A percentile compares a stretch with the other conserved stretches of the same genome.
Conservation (phyloP, 2,329 filamentous ascomycete genomes). For the Samsoniella hepiali region DNA sequence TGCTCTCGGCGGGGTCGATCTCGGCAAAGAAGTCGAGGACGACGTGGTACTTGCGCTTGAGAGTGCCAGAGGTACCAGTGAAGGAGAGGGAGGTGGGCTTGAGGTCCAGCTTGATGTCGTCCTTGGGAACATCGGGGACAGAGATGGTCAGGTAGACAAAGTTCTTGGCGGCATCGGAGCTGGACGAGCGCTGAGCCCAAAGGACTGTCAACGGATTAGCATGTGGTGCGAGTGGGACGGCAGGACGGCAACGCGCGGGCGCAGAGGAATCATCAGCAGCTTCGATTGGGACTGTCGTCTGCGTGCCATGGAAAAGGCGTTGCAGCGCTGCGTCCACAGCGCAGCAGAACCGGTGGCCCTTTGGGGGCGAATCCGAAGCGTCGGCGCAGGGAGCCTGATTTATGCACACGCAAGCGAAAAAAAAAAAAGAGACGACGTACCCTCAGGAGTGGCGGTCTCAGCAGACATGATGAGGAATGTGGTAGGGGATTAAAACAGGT, state of each 20-base stretch:
- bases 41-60: slow-evolving; percentile 84
- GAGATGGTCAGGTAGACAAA: slow-evolving; percentile 90
- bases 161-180: slow-evolving; percentile 79
- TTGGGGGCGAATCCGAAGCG: not conserved
- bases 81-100: slow-evolving; percentile 75
- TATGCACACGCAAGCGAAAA: not conserved
- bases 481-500: slow-evolving; percentile 12
- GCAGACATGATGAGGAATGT: slow-evolving; percentile 26
- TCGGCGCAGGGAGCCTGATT: not conserved
- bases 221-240: not conserved
- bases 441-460: slow-evolving; percentile 37
- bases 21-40: slow-evolving; percentile 85
- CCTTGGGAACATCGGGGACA: slow-evolving; percentile 76
- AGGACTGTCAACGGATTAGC: slow-evolving; percentile 59
- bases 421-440: slow-evolving; percentile 26
- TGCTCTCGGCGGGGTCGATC: slow-evolving; percentile 81
- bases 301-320: not conserved
- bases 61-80: slow-evolving; percentile 75
- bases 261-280: not conserved
- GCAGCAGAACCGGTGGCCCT: not conserved
- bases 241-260: not conserved
- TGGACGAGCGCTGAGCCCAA: slow-evolving; percentile 95
- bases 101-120: slow-evolving; percentile 77
- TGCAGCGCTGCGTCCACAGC: not conserved
- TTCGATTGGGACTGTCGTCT: not conserved